Conservation (phyloP, 768 basidiomycete genomes). For the Tubosaeta sp. region DNA sequence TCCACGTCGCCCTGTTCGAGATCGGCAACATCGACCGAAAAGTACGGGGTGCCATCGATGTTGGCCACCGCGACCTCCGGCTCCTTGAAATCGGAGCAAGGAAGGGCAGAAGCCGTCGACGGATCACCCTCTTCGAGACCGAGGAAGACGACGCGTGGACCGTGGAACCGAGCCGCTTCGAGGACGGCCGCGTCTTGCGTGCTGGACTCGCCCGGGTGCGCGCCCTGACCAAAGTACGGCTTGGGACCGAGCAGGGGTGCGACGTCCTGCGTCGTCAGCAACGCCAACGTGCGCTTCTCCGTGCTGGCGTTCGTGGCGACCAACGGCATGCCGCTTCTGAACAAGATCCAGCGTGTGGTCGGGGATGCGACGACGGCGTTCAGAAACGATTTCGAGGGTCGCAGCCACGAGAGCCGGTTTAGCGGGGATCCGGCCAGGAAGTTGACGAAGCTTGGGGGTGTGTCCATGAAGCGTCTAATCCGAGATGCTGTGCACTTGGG, state of each 20-base stretch:
- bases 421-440: constrained; percentile 63
- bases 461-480: neutral
- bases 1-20: constrained; percentile 43
- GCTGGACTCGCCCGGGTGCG: constrained; percentile 36
- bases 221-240: constrained; percentile 70
- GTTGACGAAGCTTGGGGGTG: constrained; percentile 38
- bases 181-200: constrained; percentile 30
- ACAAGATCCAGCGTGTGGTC: constrained; percentile 72
- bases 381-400: constrained; percentile 69
- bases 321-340: constrained; percentile 71
- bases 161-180: constrained; percentile 58
- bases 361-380: constrained; percentile 61
- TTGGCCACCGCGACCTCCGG: constrained; percentile 52
- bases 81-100: constrained; percentile 61
- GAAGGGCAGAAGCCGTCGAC: constrained; percentile 45
- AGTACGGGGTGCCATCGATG: constrained; percentile 80
- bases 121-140: constrained; percentile 64
- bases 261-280: constrained; percentile 60
- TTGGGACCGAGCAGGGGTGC: constrained; percentile 58
- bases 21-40: constrained; percentile 71
- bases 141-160: constrained; percentile 68
- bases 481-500: constrained; percentile 4
- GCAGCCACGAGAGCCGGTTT: constrained; percentile 80
- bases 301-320: constrained; percentile 34
- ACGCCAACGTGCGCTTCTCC: constrained; percentile 41